Percentiles rank a stretch among this genome's conserved stretches.
Evolutionary conservation across 768 basidiomycete genomes (phyloP).

Genomic region (Aureoboletus auriporus): DNA sequence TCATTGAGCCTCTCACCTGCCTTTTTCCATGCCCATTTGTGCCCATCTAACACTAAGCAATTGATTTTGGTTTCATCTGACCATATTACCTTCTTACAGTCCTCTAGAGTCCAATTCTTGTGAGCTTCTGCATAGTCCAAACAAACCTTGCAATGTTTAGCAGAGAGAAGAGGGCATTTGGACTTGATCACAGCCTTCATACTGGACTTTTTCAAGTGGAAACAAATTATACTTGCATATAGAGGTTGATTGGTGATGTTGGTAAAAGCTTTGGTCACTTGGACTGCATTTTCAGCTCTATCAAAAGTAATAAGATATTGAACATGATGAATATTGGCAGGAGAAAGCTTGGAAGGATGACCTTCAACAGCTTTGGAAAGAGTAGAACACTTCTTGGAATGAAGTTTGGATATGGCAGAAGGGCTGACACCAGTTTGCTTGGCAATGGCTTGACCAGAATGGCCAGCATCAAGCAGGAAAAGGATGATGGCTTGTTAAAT

Average conservation of each 20-base stretch:
- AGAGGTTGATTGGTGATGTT: neutral
- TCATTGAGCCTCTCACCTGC: too few relatives aligned
- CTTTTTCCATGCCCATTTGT: too few relatives aligned
- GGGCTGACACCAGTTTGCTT: too few relatives aligned
- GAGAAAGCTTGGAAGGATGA: neutral
- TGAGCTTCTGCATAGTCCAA: too few relatives aligned
- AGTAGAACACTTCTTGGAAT: neutral
- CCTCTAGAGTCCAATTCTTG: too few relatives aligned
- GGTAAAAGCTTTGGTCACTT: neutral
- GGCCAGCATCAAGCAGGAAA: neutral
- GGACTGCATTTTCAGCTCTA: neutral
- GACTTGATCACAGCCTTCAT: neutral
- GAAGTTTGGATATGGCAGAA: too few relatives aligned
- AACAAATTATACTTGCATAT: neutral
- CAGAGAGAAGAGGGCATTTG: neutral
- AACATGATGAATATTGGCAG: neutral
- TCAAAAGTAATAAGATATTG: neutral
- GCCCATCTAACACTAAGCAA: too few relatives aligned
- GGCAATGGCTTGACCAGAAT: neutral
- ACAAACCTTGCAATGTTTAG: neutral
- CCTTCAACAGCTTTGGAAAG: neutral
- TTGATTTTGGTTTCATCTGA: too few relatives aligned
- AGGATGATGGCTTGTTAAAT: neutral
- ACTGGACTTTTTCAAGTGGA: neutral
- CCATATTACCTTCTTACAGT: too few relatives aligned